Conservation (phyloP, 2,329 filamentous ascomycete species). For the Verticillium alfalfae region DNA sequence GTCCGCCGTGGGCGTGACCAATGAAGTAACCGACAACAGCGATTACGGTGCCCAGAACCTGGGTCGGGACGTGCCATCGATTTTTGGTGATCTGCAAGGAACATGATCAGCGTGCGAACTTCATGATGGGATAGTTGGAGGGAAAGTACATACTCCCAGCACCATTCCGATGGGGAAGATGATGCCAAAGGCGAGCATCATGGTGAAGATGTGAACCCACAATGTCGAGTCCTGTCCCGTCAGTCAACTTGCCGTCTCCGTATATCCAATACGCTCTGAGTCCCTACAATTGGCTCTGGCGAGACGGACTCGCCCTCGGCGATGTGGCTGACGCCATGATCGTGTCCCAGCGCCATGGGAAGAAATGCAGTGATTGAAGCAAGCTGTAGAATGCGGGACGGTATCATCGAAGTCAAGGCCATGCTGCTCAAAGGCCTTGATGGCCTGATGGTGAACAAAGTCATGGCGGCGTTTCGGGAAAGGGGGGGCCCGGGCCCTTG, state of each 20-base stretch:
- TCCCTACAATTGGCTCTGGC: conserved; percentile 65
- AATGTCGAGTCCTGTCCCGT: conserved; percentile 64
- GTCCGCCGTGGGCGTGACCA: conserved; percentile 83
- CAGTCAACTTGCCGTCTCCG: neutral
- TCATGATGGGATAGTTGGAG: neutral
- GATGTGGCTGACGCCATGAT: conserved; percentile 49
- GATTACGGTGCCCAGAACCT: conserved; percentile 68
- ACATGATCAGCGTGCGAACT: neutral
- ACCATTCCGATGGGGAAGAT: conserved; percentile 96
- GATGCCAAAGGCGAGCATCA: conserved; percentile 82
- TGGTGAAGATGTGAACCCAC: conserved; percentile 91
- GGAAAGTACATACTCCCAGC: conserved; percentile 61
- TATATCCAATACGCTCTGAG: neutral
- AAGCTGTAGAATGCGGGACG: neutral
- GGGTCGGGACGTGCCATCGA: conserved; percentile 89
- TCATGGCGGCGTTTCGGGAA: neutral
- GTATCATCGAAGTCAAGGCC: neutral
- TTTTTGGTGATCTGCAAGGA: conserved; percentile 70
- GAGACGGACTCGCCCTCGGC: conserved; percentile 65
- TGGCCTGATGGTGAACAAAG: neutral
- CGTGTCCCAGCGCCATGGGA: conserved; percentile 30
- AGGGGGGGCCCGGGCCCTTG: neutral
- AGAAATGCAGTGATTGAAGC: neutral
- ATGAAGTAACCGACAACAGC: conserved; percentile 84
- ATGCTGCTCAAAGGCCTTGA: neutral